phyloP scores from a whole-genome alignment of 352 stramenopile genomes.

The Globisporangium sylvaticum region DNA sequence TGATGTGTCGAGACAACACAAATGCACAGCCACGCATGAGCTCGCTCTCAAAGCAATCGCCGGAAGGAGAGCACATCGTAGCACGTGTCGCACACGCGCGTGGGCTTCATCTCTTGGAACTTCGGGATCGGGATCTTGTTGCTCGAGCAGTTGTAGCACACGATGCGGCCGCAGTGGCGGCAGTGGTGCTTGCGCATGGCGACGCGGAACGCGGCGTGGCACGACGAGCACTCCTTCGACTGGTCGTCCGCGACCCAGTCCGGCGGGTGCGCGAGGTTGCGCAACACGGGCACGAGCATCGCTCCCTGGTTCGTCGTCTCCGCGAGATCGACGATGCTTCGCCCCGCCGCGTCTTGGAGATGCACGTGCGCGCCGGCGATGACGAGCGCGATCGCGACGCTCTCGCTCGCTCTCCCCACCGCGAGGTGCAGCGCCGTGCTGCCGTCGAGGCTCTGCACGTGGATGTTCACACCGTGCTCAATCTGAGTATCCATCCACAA shows the following conservation, averaged over 20 bases:
- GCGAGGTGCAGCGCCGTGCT: slow-evolving; percentile 81
- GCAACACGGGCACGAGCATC: slow-evolving; percentile 78
- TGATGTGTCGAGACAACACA: too few species aligned
- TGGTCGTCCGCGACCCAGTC: slow-evolving; percentile 72
- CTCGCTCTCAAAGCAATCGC: slow-evolving; percentile 50
- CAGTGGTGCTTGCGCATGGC: slow-evolving; percentile 86
- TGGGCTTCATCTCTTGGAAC: slow-evolving; percentile 67
- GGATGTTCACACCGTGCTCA: slow-evolving; percentile 74
- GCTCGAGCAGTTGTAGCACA: slow-evolving; percentile 86
- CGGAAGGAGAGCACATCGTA: slow-evolving; percentile 83
- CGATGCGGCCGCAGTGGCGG: slow-evolving; percentile 72
- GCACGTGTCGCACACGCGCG: slow-evolving; percentile 81
- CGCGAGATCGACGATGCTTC: slow-evolving; percentile 78
- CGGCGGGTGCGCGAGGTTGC: slow-evolving; percentile 60
- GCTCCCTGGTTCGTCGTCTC: slow-evolving; percentile 77
- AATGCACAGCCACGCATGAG: too few species aligned
- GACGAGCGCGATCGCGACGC: slow-evolving; percentile 66
- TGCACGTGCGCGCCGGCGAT: slow-evolving; percentile 74
- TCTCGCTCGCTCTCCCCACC: slow-evolving; percentile 70
- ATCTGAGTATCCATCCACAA: slow-evolving; percentile 34
- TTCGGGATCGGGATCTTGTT: slow-evolving; percentile 84
- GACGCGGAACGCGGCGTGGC: slow-evolving; percentile 65
- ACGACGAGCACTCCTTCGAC: slow-evolving; percentile 67
- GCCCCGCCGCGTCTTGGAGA: slow-evolving; percentile 72
- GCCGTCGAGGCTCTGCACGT: slow-evolving; percentile 76